These are phyloP conservation scores for Juncus inflexus DNA, from an alignment of 176 grass and related monocot species.

Conservation along the genomic window DNA sequence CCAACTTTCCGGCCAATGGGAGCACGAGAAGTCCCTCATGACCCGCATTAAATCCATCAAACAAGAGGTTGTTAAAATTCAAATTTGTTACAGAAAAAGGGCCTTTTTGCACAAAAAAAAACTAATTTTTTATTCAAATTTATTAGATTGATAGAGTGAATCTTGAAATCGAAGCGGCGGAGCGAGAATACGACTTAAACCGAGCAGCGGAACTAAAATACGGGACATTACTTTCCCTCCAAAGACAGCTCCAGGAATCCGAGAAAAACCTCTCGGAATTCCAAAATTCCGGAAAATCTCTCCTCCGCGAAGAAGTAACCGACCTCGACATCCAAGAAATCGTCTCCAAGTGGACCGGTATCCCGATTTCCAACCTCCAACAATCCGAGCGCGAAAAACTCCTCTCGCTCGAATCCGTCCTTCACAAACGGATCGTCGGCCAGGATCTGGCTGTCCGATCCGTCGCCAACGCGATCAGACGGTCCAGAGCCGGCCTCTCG, in stretches of 20 bases:
- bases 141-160: constrained; percentile 86
- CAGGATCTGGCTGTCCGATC: constrained; percentile 89
- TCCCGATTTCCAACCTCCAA: constrained; percentile 90
- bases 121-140: neutral
- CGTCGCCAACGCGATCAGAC: constrained; percentile 82
- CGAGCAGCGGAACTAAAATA: constrained; percentile 96
- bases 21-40: constrained; percentile 87
- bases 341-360: constrained; percentile 95
- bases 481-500: constrained; percentile 82
- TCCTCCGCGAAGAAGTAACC: constrained; percentile 86
- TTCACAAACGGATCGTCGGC: constrained; percentile 92
- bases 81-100: neutral
- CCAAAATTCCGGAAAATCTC: constrained; percentile 73
- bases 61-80: constrained; percentile 58
- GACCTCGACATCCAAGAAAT: constrained; percentile 87
- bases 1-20: constrained; percentile 72
- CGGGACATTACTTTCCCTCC: constrained; percentile 65
- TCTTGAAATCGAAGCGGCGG: constrained; percentile 90
- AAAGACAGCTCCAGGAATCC: constrained; percentile 75
- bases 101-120: neutral
- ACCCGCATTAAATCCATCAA: constrained; percentile 77
- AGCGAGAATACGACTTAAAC: constrained; percentile 79
- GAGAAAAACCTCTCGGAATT: constrained; percentile 83
- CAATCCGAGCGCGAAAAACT: constrained; percentile 91
- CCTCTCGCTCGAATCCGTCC: constrained; percentile 68